A percentile compares a stretch with the other conserved stretches of the same genome.
Conservation (phyloP, 106 monocot species). For the Dendrobium catenatum region DNA sequence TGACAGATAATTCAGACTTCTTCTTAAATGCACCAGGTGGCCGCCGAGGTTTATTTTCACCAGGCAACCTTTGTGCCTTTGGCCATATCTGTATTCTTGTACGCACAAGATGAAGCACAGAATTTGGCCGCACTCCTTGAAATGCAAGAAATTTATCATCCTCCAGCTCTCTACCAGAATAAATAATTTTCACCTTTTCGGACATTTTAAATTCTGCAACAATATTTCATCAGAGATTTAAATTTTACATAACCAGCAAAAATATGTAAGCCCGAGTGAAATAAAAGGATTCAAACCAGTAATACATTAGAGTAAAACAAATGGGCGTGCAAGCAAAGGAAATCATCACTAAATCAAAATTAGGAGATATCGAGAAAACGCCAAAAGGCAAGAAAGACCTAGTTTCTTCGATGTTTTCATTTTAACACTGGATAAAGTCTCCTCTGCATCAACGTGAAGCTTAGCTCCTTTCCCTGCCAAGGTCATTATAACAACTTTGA, state of each 20-base stretch:
- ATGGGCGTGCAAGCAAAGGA: not conserved
- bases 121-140: slow-evolving; percentile 75
- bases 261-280: not conserved
- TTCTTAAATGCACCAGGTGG: slow-evolving; percentile 94
- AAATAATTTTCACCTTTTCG: slow-evolving; percentile 68
- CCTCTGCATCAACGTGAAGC: slow-evolving; percentile 65
- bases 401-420: slow-evolving; percentile 80
- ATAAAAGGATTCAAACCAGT: slow-evolving; percentile 11
- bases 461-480: slow-evolving; percentile 66
- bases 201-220: slow-evolving; percentile 63
- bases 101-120: slow-evolving; percentile 78
- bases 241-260: not conserved
- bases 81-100: slow-evolving; percentile 82
- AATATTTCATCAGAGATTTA: slow-evolving; percentile 1
- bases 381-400: slow-evolving; percentile 34
- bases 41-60: slow-evolving; percentile 78
- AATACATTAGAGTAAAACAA: not conserved
- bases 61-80: slow-evolving; percentile 79
- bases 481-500: slow-evolving; percentile 61
- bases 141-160: slow-evolving; percentile 55
- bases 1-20: slow-evolving; percentile 94
- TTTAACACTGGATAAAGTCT: slow-evolving; percentile 52
- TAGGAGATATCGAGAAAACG: not conserved
- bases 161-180: slow-evolving; percentile 73
- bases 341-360: not conserved